Base-by-base conservation (phyloP, 345 rosid genomes). In the Gossypium sturtianum region DNA sequence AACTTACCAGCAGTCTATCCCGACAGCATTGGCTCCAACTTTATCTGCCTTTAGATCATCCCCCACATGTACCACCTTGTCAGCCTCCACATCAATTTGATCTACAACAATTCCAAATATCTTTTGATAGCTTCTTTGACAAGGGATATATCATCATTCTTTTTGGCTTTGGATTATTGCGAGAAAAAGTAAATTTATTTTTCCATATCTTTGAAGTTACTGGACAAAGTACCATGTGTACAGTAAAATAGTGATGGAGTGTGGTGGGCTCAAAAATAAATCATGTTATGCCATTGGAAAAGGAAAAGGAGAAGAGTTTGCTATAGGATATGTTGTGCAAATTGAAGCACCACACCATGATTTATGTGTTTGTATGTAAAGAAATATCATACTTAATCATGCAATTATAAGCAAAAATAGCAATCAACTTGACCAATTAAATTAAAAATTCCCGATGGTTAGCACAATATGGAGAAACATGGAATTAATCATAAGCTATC, bases 1-100 rank as follows among this genome's bases (percentile, higher is more conserved):
- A 29, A 68, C 83, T 81, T 27, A 93, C 98, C 97, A 94, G 88
- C 96, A 94, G 72, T 83, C 80, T 61, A 94, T 87, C 29, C 98
- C 97, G 1, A 84, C 7, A 16, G 89, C 83, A 78, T 86, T 87
- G 17, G 98, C 97, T 64, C 97, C 94, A 11, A 67, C 80, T 82
- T 83, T 91, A 75, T 94, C 98, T 27, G 97, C 91, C 75, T 81
- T 83, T 74, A 76, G 68, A 83, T 90, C 94, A 75, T 94, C 98
- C 76, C 98, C 97, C 0, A 90, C 82, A 74, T 91, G 98, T 16
- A 94, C 86, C 56, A 85, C 87, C 62, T 81, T 90, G 77, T 78
- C 79, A 75, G 88, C 87, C 77, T 83, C 88, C 53, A 82, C 82
- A 66, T 71, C 72, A 48, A 86, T 75, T 86, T 87, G 83, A 73